These are phyloP conservation scores for Chytriomyces confervae DNA, from an alignment of 192 early-diverging fungal species.

Conservation along the genomic window DNA sequence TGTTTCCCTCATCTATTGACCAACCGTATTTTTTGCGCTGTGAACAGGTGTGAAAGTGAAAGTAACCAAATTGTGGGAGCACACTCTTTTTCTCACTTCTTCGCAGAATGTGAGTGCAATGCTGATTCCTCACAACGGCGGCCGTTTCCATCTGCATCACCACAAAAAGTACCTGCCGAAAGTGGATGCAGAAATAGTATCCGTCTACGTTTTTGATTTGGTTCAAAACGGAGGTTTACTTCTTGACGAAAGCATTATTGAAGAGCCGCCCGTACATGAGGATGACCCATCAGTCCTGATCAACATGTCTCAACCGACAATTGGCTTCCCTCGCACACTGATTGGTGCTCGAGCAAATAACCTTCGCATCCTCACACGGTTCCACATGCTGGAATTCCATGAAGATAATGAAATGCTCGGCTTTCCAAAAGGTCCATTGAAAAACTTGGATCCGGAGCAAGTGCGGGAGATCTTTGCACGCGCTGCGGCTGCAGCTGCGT, in stretches of 20 bases:
- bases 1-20: not conserved
- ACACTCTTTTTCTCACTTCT: constrained; percentile 15
- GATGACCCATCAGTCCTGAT: not conserved
- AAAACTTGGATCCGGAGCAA: not conserved
- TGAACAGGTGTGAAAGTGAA: constrained; percentile 11
- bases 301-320: not conserved
- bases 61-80: constrained; percentile 7
- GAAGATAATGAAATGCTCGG: not conserved
- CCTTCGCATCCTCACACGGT: constrained; percentile 18
- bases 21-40: too few relatives aligned
- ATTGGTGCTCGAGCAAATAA: constrained; percentile 26
- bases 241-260: constrained; percentile 18
- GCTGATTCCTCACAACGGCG: constrained; percentile 1
- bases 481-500: not conserved
- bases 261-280: not conserved
- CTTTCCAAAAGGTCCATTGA: not conserved
- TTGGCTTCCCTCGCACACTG: not conserved
- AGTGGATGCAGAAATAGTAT: constrained; percentile 27
- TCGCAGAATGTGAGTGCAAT: constrained; percentile 13
- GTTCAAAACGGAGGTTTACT: constrained; percentile 6
- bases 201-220: constrained; percentile 19
- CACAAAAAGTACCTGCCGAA: constrained; percentile 29
- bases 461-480: not conserved
- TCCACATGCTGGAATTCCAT: constrained; percentile 29
- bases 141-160: constrained; percentile 15